Conservation (phyloP, 306 rosid genomes). For the Quillaja saponaria region DNA sequence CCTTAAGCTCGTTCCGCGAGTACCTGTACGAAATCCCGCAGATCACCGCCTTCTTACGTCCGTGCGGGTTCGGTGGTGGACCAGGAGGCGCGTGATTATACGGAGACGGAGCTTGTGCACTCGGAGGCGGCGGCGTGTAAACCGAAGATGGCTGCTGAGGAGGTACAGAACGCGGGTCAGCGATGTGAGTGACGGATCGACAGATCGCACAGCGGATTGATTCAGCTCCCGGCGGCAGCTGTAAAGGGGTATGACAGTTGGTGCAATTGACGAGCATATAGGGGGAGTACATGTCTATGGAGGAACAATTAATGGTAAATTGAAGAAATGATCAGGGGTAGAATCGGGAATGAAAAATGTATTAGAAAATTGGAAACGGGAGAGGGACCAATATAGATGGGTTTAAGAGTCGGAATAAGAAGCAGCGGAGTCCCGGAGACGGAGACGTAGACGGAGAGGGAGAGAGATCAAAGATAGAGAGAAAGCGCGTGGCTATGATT, state of each 20-base stretch:
- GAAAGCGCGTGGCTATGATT: no score
- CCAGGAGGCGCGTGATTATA: conserved; percentile 67
- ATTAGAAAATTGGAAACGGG: no score
- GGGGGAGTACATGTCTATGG: conserved; percentile 28
- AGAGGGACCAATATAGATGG: no score
- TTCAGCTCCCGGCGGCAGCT: conserved; percentile 69
- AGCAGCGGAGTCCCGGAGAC: no score
- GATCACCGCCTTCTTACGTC: conserved; percentile 91
- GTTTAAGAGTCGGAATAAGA: no score
- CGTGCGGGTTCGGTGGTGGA: conserved; percentile 62
- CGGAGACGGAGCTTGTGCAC: conserved; percentile 45
- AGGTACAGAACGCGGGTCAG: conserved; percentile 65
- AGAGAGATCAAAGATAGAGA: no score
- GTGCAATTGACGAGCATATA: conserved; percentile 80
- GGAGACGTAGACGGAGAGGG: no score
- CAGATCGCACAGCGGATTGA: conserved; percentile 91
- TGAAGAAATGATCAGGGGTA: conserved; percentile 14
- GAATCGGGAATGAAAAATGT: background rate
- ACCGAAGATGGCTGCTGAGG: conserved; percentile 35
- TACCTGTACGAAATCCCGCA: conserved; percentile 74
- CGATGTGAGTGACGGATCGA: conserved; percentile 66
- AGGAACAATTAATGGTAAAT: conserved; percentile 11
- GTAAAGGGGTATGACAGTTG: conserved; percentile 71
- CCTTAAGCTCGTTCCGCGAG: conserved; percentile 90
- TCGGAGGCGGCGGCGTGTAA: conserved; percentile 25